Conservation (phyloP, 192 early-diverging fungal genomes). For the Backusella morwellensis region DNA sequence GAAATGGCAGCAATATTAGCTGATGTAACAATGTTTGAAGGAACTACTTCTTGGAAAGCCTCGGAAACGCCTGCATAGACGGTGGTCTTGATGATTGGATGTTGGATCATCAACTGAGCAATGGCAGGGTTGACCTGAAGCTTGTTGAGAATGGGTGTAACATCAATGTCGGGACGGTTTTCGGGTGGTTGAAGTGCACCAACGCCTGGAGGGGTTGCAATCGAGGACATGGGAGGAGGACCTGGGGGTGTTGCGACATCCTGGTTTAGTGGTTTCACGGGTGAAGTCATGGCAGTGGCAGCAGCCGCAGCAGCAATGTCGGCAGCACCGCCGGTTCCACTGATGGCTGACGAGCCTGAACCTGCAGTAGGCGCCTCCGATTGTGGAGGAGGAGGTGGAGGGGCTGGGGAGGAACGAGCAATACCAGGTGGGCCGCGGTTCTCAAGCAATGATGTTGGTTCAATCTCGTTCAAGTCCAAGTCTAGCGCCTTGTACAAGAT, state of each 20-base stretch:
- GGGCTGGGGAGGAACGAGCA: constrained; percentile 2
- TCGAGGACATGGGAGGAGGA: constrained; percentile 1
- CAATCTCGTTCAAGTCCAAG: constrained; percentile 80
- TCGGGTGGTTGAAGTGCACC: neutral
- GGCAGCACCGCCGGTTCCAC: neutral
- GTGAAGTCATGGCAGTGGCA: constrained; percentile 1
- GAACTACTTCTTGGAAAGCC: constrained; percentile 50
- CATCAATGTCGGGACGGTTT: constrained; percentile 17
- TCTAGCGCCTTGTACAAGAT: constrained; percentile 90
- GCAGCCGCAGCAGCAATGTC: neutral
- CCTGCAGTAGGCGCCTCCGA: neutral
- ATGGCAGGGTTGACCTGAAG: constrained; percentile 27
- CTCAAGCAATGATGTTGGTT: constrained; percentile 61
- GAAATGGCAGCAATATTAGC: constrained; percentile 89
- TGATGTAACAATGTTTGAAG: constrained; percentile 84
- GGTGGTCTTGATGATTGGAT: constrained; percentile 47
- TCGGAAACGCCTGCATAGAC: constrained; percentile 91
- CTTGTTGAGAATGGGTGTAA: constrained; percentile 13
- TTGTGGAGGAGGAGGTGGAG: neutral
- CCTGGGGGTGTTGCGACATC: neutral
- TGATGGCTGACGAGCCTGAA: neutral
- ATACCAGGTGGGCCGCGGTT: constrained; percentile 52
- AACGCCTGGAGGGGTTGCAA: neutral
- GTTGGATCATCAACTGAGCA: constrained; percentile 21
- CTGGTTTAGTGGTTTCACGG: neutral